These are phyloP conservation scores for Lactarius vividus DNA, from an alignment of 768 basidiomycete species.

Conservation along the genomic window DNA sequence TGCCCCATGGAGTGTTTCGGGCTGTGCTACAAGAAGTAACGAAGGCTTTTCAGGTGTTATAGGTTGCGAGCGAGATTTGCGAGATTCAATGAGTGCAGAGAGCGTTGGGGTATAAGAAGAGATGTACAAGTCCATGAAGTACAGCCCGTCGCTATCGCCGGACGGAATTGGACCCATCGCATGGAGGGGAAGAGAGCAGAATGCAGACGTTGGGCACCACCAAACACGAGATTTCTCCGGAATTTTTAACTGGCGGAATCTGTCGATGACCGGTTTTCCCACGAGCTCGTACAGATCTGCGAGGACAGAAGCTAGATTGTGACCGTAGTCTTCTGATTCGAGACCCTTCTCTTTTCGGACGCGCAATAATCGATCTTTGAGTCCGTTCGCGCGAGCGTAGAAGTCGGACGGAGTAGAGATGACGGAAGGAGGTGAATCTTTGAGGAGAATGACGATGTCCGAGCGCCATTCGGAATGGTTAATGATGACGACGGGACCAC, in stretches of 20 bases:
- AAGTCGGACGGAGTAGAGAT: not conserved
- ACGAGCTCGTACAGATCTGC: not conserved
- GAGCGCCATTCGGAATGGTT: not conserved
- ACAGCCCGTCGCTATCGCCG: not conserved
- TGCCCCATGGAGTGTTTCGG: not conserved
- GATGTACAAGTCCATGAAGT: not conserved
- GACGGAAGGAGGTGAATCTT: not conserved
- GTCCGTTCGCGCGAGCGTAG: not conserved
- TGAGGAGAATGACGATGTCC: not conserved
- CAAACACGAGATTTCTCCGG: not conserved
- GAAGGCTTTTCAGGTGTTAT: not conserved
- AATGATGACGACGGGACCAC: not conserved
- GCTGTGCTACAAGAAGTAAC: not conserved
- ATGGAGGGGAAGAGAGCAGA: constrained; percentile 2
- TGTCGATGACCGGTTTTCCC: not conserved
- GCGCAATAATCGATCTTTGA: not conserved
- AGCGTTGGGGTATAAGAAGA: not conserved
- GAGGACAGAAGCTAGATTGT: not conserved
- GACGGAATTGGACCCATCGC: not conserved
- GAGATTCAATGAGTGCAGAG: not conserved
- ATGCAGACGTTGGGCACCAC: not conserved
- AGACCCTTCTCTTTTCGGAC: not conserved
- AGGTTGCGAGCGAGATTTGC: not conserved
- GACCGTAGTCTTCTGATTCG: not conserved
- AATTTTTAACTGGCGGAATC: not conserved